phyloP scores from a whole-genome alignment of 2,329 filamentous ascomycete species.

The Botrytis sinoallii region DNA sequence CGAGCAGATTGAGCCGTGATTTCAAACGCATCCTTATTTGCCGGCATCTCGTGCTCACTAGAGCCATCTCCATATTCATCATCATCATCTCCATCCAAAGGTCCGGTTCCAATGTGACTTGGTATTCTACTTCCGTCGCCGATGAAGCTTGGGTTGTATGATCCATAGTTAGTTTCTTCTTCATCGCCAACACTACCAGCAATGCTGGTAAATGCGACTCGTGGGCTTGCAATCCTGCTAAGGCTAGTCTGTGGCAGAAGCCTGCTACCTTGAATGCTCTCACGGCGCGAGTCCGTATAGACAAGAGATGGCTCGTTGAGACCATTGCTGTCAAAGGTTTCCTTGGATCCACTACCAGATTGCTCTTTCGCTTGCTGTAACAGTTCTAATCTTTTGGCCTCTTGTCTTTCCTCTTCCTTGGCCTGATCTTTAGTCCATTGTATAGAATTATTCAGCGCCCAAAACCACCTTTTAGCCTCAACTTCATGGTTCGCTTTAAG shows the following conservation, averaged over 20 bases:
- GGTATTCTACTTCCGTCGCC: conserved; percentile 37
- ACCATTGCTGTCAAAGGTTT: conserved; percentile 26
- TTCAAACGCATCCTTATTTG: conserved; percentile 89
- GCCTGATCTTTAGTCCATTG: conserved; percentile 98
- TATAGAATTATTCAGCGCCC: conserved; percentile 97
- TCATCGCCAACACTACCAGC: conserved; percentile 49
- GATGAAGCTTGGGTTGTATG: conserved; percentile 54
- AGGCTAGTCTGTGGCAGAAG: conserved; percentile 30
- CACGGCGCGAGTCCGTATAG: conserved; percentile 42
- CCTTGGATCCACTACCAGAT: conserved; percentile 41
- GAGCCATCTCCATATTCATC: conserved; percentile 79
- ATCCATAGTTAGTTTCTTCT: conserved; percentile 49
- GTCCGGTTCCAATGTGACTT: conserved; percentile 27
- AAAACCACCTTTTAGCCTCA: conserved; percentile 98
- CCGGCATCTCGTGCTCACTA: conserved; percentile 71
- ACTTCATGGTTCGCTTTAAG: conserved; percentile 97
- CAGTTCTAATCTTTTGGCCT: conserved; percentile 69
- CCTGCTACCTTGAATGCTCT: conserved; percentile 43
- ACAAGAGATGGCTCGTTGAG: conserved; percentile 29
- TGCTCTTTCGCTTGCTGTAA: conserved; percentile 79
- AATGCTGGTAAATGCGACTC: conserved; percentile 35
- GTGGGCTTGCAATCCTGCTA: conserved; percentile 30
- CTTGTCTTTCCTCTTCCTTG: conserved; percentile 79
- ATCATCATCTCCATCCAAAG: conserved; percentile 57
- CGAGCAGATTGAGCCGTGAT: conserved; percentile 96